Conservation (phyloP, 2,329 filamentous ascomycete species). For the Thelonectria olida region DNA sequence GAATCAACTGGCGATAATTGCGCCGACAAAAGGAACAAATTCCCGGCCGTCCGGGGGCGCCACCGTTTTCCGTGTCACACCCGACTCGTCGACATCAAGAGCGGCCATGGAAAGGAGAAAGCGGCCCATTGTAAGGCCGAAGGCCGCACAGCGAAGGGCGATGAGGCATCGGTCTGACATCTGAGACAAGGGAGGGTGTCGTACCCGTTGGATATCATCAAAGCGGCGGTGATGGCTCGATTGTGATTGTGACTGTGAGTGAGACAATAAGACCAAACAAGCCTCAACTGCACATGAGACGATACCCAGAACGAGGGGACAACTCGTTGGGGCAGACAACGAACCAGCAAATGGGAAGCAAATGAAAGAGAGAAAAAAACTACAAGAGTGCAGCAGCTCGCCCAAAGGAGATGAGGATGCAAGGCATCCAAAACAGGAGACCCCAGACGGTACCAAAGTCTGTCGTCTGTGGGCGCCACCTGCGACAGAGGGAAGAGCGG, state of each 20-base stretch:
- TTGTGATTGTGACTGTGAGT: not conserved
- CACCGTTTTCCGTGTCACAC: not conserved
- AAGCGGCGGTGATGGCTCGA: not conserved
- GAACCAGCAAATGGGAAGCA: not conserved
- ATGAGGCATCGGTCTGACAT: no score
- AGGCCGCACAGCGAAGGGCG: no score
- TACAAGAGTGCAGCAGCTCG: not conserved
- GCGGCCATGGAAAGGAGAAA: not conserved
- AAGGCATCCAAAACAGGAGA: conserved; percentile 1
- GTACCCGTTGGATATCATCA: conserved; percentile 5
- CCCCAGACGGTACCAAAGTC: conserved; percentile 35
- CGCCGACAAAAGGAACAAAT: not conserved
- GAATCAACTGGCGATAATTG: not conserved
- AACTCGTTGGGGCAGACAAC: conserved; percentile 5
- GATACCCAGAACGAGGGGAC: not conserved
- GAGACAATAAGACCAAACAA: not conserved
- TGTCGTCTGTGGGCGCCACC: conserved; percentile 17
- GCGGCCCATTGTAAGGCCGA: not conserved
- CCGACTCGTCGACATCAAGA: not conserved
- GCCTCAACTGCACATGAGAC: not conserved
- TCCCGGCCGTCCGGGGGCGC: not conserved
- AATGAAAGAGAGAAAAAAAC: not conserved
- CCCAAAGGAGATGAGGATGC: not conserved
- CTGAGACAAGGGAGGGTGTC: not conserved
- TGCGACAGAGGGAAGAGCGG: not conserved